Base-by-base conservation (phyloP, 306 rosid genomes). In the Ceratonia siliqua region DNA sequence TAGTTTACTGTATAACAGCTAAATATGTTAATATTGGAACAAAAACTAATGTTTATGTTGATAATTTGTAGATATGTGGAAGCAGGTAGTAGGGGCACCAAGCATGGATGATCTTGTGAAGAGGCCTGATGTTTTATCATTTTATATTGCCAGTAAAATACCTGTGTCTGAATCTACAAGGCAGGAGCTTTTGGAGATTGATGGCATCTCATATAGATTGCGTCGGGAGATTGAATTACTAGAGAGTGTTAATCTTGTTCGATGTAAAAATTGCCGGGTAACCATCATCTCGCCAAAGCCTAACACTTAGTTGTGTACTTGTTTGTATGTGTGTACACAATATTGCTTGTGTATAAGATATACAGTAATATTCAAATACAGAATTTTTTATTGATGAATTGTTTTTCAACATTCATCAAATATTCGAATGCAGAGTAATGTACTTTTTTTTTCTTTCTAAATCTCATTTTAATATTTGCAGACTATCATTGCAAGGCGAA, bases 221-320 rank as follows among this genome's bases (percentile, higher is more conserved):
- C 96, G 95, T n/a, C 81, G 92, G 83, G 99, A 95, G 85, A 84
- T 95, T 83, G 96, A 92, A 86, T 84, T 95, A 68, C 96, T 95
- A 15, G 90, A 89, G 83, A 82, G 86, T 62, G 80, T 95, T 74
- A 90, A 95, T 86, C 81, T 90, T 78, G 75, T 95, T 73, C 89
- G 74, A 72, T 92, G 97, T 73, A 92, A 85, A 83, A 85, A 28
- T 78, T 94, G 99, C 67, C 78, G 83, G 90, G 99, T 90, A 81
- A 69, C 61, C 14, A 48, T 75, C 58, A n/a, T 70, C 71, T 74
- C 32, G 24, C 50, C 67, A 39, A 70, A 76, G 68, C 55, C 49
- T 67, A 7, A 1, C 46, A 30, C 5, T 9, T 42, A 13, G 39
- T 22, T 68, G 20, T 14, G 6, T 5, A 46, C 6, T 38, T 63